A percentile compares a stretch with the other conserved stretches of the same genome.
Evolutionary conservation across 2,329 filamentous ascomycete species (phyloP).

Genomic region (Aspergillus novoparasiticus): DNA sequence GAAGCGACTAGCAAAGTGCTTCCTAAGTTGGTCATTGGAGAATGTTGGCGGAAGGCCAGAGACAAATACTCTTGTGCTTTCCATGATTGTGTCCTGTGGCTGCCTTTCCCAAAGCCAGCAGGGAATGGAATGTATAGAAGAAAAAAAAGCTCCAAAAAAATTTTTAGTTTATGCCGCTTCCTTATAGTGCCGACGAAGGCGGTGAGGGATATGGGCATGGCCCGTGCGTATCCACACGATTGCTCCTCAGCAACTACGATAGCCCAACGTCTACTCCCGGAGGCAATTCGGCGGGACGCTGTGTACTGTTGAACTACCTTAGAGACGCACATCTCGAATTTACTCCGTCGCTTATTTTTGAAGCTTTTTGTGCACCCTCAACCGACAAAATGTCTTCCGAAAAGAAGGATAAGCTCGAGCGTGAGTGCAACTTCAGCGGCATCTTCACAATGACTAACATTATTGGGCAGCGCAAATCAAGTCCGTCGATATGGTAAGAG

Average conservation of each 20-base stretch:
- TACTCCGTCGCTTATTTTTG: neutral
- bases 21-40: conserved; percentile 80
- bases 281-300: neutral
- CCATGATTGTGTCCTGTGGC: conserved; percentile 53
- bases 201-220: conserved; percentile 34
- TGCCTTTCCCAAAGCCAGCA: conserved; percentile 12
- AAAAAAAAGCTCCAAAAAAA: conserved; percentile 19
- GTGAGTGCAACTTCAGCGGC: conserved; percentile 47
- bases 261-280: neutral
- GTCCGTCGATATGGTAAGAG: conserved; percentile 92
- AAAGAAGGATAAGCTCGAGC: conserved; percentile 74
- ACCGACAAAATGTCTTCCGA: conserved; percentile 48
- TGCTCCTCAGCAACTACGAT: conserved; percentile 9
- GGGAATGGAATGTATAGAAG: conserved; percentile 19
- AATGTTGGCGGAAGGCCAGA: conserved; percentile 80
- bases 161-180: conserved; percentile 29
- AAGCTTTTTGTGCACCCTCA: neutral
- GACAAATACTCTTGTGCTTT: conserved; percentile 75
- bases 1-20: conserved; percentile 79
- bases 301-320: neutral
- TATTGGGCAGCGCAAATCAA: conserved; percentile 80
- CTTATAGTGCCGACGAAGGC: conserved; percentile 33
- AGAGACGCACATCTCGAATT: neutral
- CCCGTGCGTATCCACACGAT: conserved; percentile 25
- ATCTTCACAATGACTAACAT: conserved; percentile 16